Base-by-base conservation (phyloP, 495 filamentous ascomycete species). In the Penicillium simplicissimum region DNA sequence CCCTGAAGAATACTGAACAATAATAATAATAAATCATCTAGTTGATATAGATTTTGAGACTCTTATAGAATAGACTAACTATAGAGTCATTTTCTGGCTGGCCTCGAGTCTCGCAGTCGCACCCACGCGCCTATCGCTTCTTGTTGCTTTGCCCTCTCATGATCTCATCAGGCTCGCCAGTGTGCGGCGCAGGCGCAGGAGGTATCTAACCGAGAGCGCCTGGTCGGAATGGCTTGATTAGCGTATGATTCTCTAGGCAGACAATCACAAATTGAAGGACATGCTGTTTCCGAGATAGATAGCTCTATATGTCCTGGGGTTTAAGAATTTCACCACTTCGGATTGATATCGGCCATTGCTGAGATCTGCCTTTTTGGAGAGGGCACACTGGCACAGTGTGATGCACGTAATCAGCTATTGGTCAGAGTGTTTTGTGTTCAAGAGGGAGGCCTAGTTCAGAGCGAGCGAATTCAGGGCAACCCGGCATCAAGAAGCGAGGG, bases 131-230 rank as follows among this genome's bases (percentile, higher is more conserved):
- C 48, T 42, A 1, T 28, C 9, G 15, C 49, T 51, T 33, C 45
- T 40, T 31, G 52, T 59, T 8, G 33, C 37, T 34, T 42, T 59
- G 45, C 36, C 19, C 23, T 42, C 42, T 34, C 35, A 15, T 43
- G 35, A 17, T 42, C 42, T 34, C 35, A 21, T 52, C 35, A 17
- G 47, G 23, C 34, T 43, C 21, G 11, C 35, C 48, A 25, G 13
- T 55, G 61, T 64, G 61, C 57, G 52, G 52, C 36, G 51, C 51
- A 56, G 52, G 52, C 36, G 51, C 51, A 56, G 47, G 21, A 25
- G 45, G 17, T 33, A 37, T 54, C 38, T 61, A 65, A 55, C 58
- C 62, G 62, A 65, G 55, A 38, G 58, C 53, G 53, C 58, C 54
- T 53, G 55, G 48, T 60, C 45, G 57, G 49, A 55, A 28, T 55